These are phyloP conservation scores for Sporothrix globosa DNA, from an alignment of 2,329 filamentous ascomycete species.

Conservation along the genomic window DNA sequence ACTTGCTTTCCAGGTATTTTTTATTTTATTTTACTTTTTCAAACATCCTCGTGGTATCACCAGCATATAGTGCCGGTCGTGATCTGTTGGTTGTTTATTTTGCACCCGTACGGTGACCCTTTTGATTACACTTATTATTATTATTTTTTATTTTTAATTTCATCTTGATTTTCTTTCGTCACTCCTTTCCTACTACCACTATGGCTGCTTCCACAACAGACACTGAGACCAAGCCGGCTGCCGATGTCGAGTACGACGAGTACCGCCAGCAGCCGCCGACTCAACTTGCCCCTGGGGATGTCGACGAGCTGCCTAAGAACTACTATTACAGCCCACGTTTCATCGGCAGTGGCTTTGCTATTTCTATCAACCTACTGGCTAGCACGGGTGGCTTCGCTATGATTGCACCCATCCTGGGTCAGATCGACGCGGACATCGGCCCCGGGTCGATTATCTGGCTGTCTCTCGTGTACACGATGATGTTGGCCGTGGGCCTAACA, in stretches of 20 bases:
- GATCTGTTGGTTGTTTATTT: background rate
- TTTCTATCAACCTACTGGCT: background rate
- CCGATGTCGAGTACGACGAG: slow-evolving; percentile 17
- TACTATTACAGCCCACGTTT: slow-evolving; percentile 19
- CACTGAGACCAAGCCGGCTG: background rate
- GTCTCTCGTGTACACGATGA: slow-evolving; percentile 41
- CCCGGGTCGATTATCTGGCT: slow-evolving; percentile 38
- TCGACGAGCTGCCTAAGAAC: slow-evolving; percentile 8
- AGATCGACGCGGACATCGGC: slow-evolving; percentile 22
- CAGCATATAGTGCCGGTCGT: background rate
- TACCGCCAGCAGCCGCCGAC: slow-evolving; percentile 1
- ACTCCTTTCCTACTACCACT: too few species aligned
- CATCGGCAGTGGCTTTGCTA: slow-evolving; percentile 13
- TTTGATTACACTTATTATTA: background rate
- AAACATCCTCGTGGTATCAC: background rate
- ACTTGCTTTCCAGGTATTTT: background rate
- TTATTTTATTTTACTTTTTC: too few species aligned
- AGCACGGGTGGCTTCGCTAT: slow-evolving; percentile 14
- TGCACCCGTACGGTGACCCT: background rate
- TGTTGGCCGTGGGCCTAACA: slow-evolving; percentile 36
- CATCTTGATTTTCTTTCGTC: background rate
- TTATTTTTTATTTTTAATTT: background rate
- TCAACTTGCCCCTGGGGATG: background rate
- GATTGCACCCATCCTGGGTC: slow-evolving; percentile 23
- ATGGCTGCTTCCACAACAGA: background rate